A percentile compares a stretch with the other conserved stretches of the same genome.
Conservation (phyloP, 2,329 filamentous ascomycete species). For the Arachnopeziza araneosa region DNA sequence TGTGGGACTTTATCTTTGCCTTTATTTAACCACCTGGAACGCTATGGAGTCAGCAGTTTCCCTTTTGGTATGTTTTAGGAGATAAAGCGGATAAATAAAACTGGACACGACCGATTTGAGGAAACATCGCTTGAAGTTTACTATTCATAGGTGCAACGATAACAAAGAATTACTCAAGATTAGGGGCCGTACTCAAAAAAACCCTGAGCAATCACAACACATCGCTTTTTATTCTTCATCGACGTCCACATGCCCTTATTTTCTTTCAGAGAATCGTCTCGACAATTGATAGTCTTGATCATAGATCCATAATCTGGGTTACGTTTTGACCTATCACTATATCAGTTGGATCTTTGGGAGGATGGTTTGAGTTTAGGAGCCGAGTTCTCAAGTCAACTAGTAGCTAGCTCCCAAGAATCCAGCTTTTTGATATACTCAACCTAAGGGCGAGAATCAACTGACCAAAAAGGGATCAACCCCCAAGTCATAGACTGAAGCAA, state of each 20-base stretch:
- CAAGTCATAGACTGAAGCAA: conserved; percentile 93
- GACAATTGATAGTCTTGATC: conserved; percentile 91
- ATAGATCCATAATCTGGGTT: conserved; percentile 71
- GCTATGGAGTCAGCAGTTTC: too few relatives aligned
- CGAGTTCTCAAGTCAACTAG: neutral
- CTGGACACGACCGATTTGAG: too few relatives aligned
- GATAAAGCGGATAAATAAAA: too few relatives aligned
- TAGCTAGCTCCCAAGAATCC: neutral
- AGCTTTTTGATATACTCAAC: neutral
- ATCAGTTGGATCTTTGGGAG: neutral
- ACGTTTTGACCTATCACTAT: conserved; percentile 57
- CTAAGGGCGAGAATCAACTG: neutral
- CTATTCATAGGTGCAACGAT: too few relatives aligned
- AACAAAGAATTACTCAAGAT: too few relatives aligned
- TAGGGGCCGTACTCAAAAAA: conserved; percentile 64
- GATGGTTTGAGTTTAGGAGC: neutral
- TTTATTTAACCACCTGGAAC: conserved; percentile 70
- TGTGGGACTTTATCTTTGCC: conserved; percentile 79
- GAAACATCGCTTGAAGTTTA: too few relatives aligned
- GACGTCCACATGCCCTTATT: conserved; percentile 82
- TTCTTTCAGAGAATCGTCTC: conserved; percentile 75
- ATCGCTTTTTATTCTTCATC: conserved; percentile 87
- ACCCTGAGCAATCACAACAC: conserved; percentile 81
- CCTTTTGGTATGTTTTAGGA: too few relatives aligned
- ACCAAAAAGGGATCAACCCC: conserved; percentile 85